Conservation (phyloP, 805 yeast genomes). For the Candida stauntonica region DNA sequence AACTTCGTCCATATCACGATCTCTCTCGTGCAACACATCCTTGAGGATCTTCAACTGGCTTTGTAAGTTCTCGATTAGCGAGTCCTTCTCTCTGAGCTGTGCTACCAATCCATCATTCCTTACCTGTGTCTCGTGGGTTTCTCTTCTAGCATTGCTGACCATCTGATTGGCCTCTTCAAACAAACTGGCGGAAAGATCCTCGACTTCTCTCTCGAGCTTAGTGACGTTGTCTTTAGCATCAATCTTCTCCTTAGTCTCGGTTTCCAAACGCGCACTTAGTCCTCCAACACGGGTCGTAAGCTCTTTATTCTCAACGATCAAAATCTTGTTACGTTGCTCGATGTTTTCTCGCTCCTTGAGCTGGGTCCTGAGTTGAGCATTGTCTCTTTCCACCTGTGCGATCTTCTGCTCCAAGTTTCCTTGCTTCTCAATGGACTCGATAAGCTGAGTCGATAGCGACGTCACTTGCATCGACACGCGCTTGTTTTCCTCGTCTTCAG, state of each 20-base stretch:
- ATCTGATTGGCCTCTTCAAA: slow-evolving; percentile 82
- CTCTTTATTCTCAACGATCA: slow-evolving; percentile 29
- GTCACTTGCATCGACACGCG: slow-evolving; percentile 54
- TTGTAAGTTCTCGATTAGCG: slow-evolving; percentile 57
- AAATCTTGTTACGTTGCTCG: slow-evolving; percentile 25
- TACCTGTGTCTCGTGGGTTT: slow-evolving; percentile 53
- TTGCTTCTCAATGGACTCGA: slow-evolving; percentile 56
- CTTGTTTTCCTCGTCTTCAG: slow-evolving; percentile 31
- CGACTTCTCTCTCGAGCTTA: slow-evolving; percentile 66
- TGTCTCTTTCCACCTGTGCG: slow-evolving; percentile 35
- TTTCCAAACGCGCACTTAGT: slow-evolving; percentile 28
- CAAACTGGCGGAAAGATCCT: slow-evolving; percentile 70
- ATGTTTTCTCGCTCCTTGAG: slow-evolving; percentile 13
- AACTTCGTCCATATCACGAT: slow-evolving; percentile 32
- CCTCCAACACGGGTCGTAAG: slow-evolving; percentile 31
- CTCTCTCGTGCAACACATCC: slow-evolving; percentile 43
- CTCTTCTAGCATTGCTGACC: slow-evolving; percentile 75
- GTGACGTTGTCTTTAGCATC: slow-evolving; percentile 57
- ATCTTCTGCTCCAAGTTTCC: slow-evolving; percentile 50
- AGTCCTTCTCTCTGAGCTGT: slow-evolving; percentile 65
- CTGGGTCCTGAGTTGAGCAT: slow-evolving; percentile 27
- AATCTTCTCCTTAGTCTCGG: slow-evolving; percentile 34
- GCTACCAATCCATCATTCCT: slow-evolving; percentile 51
- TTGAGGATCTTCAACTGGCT: slow-evolving; percentile 68
- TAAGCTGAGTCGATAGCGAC: slow-evolving; percentile 51